Evolutionary conservation across 2,329 filamentous ascomycete genomes (phyloP).

Genomic region (Penicillium sumatraense): DNA sequence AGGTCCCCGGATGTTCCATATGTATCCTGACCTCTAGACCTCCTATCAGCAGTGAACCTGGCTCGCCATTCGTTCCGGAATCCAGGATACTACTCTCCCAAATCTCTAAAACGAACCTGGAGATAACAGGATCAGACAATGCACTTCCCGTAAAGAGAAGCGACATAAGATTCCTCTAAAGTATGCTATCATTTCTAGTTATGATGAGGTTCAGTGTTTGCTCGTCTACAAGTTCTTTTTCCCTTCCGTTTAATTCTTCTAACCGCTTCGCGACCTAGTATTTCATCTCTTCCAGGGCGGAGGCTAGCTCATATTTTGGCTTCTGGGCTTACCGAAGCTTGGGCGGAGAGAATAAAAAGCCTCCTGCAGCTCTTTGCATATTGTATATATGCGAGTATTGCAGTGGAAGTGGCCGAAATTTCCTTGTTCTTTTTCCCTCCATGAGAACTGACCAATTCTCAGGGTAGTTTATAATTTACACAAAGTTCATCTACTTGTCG

Average conservation of each 20-base stretch:
- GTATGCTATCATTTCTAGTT: constrained; percentile 10
- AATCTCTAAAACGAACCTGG: not conserved
- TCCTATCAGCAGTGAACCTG: constrained; percentile 20
- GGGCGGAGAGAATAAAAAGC: not conserved
- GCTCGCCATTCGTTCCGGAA: constrained; percentile 21
- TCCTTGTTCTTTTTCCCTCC: no score
- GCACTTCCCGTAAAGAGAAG: constrained; percentile 11
- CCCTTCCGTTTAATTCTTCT: constrained; percentile 6
- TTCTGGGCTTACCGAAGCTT: not conserved
- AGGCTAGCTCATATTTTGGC: not conserved
- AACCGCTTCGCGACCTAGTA: constrained; percentile 1
- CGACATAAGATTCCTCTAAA: constrained; percentile 8
- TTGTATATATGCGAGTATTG: no score
- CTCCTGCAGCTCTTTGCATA: no score
- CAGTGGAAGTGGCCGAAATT: not conserved
- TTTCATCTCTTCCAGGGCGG: not conserved
- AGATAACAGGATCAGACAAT: constrained; percentile 4
- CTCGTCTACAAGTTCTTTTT: not conserved
- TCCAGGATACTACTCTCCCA: constrained; percentile 1
- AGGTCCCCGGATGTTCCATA: constrained; percentile 8
- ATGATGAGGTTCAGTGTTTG: constrained; percentile 1
- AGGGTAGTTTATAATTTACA: no score
- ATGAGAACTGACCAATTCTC: no score
- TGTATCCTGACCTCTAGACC: constrained; percentile 10
- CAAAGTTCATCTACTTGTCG: no score